A percentile compares a stretch with the other conserved stretches of the same genome.
Conservation (phyloP, 169 alveolate species). For the Babesia bovis region DNA sequence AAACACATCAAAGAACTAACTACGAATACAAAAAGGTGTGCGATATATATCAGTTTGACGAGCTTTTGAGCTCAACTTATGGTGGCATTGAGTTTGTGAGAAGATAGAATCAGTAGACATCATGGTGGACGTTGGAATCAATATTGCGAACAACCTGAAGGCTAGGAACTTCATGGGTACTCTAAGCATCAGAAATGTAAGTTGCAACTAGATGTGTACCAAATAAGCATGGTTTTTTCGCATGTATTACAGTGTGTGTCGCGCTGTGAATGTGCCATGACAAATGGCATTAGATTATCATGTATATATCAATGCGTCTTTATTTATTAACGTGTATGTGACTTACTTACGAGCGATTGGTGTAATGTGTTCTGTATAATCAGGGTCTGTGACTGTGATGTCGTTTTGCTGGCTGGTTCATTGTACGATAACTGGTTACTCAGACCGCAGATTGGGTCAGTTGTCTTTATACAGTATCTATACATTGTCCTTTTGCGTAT, state of each 20-base stretch:
- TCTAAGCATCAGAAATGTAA: constrained; percentile 51
- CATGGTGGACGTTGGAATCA: constrained; percentile 46
- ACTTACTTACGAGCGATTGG: background rate
- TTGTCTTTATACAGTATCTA: too few species aligned
- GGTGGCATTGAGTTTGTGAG: background rate
- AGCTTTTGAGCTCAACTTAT: background rate
- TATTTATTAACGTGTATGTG: too few species aligned
- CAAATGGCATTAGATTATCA: background rate
- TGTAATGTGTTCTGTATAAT: background rate
- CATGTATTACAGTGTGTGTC: constrained; percentile 7
- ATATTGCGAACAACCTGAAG: constrained; percentile 44
- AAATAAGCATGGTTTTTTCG: background rate
- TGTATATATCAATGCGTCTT: too few species aligned
- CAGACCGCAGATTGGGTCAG: too few species aligned
- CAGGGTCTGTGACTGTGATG: background rate
- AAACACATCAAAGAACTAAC: background rate
- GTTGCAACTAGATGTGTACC: background rate
- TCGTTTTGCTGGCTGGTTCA: too few species aligned
- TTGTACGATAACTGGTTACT: too few species aligned
- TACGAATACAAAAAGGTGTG: background rate
- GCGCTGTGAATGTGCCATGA: background rate
- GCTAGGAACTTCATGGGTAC: constrained; percentile 64
- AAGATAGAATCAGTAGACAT: background rate
- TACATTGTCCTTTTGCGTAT: too few species aligned
- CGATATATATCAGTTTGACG: background rate